These are phyloP conservation scores for Porogramme epimiltina DNA, from an alignment of 1,284 basidiomycete genomes.

Conservation along the genomic window DNA sequence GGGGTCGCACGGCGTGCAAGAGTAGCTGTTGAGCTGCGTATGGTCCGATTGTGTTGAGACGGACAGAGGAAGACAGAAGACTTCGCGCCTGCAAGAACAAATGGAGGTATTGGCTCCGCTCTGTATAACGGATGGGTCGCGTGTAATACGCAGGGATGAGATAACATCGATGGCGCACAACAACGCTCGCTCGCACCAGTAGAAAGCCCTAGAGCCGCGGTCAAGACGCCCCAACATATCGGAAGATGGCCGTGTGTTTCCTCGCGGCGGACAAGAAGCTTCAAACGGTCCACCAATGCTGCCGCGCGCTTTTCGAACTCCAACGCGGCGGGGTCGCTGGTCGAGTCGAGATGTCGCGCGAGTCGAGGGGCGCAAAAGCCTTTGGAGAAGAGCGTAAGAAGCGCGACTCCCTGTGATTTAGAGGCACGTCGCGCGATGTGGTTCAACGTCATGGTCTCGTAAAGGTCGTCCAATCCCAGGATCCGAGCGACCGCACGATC, in stretches of 20 bases:
- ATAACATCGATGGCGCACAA: not conserved
- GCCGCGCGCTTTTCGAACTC: constrained; percentile 26
- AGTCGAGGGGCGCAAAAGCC: constrained; percentile 65
- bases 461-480: constrained; percentile 68
- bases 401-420: constrained; percentile 89
- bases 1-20: constrained; percentile 65
- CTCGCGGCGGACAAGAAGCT: constrained; percentile 64
- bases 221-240: constrained; percentile 87
- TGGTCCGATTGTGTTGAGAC: constrained; percentile 91
- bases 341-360: constrained; percentile 17
- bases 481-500: constrained; percentile 42
- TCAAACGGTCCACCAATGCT: constrained; percentile 64
- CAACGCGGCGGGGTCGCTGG: constrained; percentile 12
- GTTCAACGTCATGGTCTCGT: constrained; percentile 88
- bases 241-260: constrained; percentile 83
- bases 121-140: constrained; percentile 41
- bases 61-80: constrained; percentile 87
- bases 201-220: constrained; percentile 74
- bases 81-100: constrained; percentile 92
- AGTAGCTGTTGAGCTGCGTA: constrained; percentile 92
- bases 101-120: constrained; percentile 80
- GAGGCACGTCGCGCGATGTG: constrained; percentile 89
- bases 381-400: constrained; percentile 87
- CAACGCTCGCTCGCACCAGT: constrained; percentile 52
- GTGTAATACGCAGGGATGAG: not conserved